A percentile compares a stretch with the other conserved stretches of the same genome.
These are phyloP conservation scores for Canavalia gladiata DNA, from an alignment of 306 rosid species.

Conservation along the genomic window DNA sequence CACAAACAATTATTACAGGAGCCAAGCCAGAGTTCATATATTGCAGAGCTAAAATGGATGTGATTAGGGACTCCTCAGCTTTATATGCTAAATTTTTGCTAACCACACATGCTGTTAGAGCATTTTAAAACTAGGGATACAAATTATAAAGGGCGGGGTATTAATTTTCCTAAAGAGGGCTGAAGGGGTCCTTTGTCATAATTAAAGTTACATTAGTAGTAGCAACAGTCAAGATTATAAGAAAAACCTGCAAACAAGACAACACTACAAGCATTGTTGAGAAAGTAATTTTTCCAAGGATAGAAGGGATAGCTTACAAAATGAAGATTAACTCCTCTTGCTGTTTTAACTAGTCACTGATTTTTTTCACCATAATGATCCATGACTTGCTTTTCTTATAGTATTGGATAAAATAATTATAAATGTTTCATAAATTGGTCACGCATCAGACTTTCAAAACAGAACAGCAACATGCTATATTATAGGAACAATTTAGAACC, in stretches of 20 bases:
- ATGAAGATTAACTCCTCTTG: conserved; percentile 16
- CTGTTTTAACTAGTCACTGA: conserved; percentile 20
- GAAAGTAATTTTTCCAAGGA: background rate
- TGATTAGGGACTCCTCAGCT: conserved; percentile 20
- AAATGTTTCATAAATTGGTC: conserved; percentile 30
- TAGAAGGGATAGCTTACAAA: background rate
- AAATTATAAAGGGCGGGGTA: background rate
- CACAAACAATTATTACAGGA: background rate
- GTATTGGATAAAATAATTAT: background rate
- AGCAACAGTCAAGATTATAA: no score
- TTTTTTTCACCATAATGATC: conserved; percentile 20
- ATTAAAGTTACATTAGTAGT: background rate
- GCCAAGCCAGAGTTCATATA: conserved; percentile 17
- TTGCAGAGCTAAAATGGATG: conserved; percentile 7
- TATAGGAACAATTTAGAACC: background rate
- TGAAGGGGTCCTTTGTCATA: background rate
- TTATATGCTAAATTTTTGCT: background rate
- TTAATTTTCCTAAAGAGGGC: background rate
- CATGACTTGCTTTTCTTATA: background rate
- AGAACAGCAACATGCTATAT: background rate
- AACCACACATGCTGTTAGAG: background rate
- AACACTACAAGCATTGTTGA: background rate
- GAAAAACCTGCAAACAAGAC: background rate
- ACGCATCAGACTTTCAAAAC: conserved; percentile 24
- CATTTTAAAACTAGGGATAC: conserved; percentile 9